A percentile compares a stretch with the other conserved stretches of the same genome.
phyloP scores from a whole-genome alignment of 768 basidiomycete genomes.

The Boletales sp. region DNA sequence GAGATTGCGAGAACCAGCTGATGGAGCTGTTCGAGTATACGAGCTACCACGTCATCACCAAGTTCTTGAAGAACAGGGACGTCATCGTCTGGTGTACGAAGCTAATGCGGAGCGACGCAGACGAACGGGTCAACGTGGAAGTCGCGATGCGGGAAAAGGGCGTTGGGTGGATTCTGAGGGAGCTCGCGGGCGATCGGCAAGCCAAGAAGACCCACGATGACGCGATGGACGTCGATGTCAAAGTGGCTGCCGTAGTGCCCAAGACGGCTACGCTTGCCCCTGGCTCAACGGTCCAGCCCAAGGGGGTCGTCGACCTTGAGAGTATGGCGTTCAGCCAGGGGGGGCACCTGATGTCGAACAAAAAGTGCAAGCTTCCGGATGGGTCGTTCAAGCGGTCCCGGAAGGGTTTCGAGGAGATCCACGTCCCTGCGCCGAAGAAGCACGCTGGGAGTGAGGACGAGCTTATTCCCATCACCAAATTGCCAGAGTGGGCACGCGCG shows the following conservation, averaged over 20 bases:
- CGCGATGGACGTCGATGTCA: constrained; percentile 79
- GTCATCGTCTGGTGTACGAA: constrained; percentile 98
- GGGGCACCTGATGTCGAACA: constrained; percentile 97
- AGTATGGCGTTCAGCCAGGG: constrained; percentile 96
- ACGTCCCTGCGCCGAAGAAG: constrained; percentile 90
- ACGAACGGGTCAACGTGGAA: constrained; percentile 89
- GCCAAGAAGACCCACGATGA: constrained; percentile 48
- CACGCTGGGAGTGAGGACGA: constrained; percentile 62
- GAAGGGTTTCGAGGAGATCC: constrained; percentile 98
- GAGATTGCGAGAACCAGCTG: constrained; percentile 93
- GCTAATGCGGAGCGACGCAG: constrained; percentile 82
- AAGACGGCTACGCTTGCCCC: constrained; percentile 86
- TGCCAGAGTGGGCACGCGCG: constrained; percentile 84
- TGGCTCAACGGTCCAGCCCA: constrained; percentile 84
- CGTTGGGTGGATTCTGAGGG: constrained; percentile 91
- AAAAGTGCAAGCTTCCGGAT: constrained; percentile 95
- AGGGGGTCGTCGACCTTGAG: constrained; percentile 83
- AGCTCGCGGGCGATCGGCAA: constrained; percentile 79
- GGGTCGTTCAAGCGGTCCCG: constrained; percentile 95
- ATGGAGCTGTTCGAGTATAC: constrained; percentile 97
- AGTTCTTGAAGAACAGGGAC: constrained; percentile 93
- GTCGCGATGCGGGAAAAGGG: constrained; percentile 98
- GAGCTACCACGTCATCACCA: constrained; percentile 85
- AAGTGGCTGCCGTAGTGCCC: constrained; percentile 49
- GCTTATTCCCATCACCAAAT: constrained; percentile 61